phyloP scores from a whole-genome alignment of 768 basidiomycete genomes.

The Mycena galericulata region DNA sequence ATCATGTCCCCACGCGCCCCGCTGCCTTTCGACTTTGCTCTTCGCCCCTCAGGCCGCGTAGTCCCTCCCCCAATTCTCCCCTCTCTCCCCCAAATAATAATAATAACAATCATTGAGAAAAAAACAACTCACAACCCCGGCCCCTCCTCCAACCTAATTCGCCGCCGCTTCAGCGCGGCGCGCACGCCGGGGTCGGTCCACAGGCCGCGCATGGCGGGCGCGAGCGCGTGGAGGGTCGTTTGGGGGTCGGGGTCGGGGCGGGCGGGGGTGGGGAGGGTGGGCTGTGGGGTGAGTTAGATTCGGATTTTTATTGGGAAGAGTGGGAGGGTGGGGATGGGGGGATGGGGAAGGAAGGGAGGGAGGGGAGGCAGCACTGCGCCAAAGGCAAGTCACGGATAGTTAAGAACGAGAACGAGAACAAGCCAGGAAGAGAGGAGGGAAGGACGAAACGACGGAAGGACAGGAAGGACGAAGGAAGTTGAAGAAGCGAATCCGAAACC shows the following conservation, averaged over 20 bases:
- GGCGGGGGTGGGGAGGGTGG: neutral
- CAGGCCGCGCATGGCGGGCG: conserved; percentile 72
- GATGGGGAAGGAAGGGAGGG: no score
- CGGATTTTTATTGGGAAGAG: no score
- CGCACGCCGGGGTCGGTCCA: conserved; percentile 76
- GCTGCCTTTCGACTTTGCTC: no score
- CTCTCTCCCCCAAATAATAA: neutral
- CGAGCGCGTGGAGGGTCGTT: conserved; percentile 64
- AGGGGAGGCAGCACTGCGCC: no score
- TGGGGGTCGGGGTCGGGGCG: neutral
- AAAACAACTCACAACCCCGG: conserved; percentile 75
- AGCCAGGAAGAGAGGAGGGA: neutral
- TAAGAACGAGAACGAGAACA: no score
- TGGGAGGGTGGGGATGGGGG: neutral
- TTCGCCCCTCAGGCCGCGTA: no score
- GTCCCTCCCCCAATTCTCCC: no score
- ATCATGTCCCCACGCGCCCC: no score
- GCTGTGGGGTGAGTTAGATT: neutral
- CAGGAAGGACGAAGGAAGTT: no score
- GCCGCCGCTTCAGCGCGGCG: conserved; percentile 64
- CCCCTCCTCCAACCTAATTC: conserved; percentile 75
- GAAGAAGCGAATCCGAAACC: no score
- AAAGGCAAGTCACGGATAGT: no score
- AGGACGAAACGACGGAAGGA: no score
- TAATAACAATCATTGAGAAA: neutral